Percentiles rank a stretch among this genome's conserved stretches.
phyloP scores from a whole-genome alignment of 306 rosid species.

The Prunus salicina region DNA sequence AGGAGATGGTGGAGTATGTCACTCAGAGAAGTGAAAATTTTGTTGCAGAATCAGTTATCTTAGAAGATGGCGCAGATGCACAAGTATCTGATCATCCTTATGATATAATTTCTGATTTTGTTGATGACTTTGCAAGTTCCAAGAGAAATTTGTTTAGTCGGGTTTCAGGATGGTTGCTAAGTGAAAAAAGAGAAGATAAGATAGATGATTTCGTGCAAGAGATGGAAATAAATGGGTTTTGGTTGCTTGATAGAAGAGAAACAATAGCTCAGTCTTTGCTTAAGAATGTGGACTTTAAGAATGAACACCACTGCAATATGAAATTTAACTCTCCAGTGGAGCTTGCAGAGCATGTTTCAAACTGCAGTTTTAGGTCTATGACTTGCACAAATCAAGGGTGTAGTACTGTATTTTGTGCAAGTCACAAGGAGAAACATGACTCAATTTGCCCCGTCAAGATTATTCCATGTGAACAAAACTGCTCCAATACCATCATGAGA shows the following conservation, averaged over 20 bases:
- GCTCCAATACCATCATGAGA: constrained; percentile 59
- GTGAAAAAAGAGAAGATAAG: constrained; percentile 81
- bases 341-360: constrained; percentile 42
- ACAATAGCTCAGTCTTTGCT: constrained; percentile 42
- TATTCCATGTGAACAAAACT: constrained; percentile 75
- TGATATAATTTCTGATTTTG: constrained; percentile 65
- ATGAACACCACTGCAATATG: constrained; percentile 52
- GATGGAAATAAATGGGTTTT: constrained; percentile 66
- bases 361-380: constrained; percentile 55
- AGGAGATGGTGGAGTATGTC: constrained; percentile 70
- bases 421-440: constrained; percentile 59
- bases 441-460: constrained; percentile 75
- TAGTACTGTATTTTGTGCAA: constrained; percentile 49
- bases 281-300: constrained; percentile 72
- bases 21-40: constrained; percentile 66
- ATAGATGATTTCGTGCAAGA: constrained; percentile 87
- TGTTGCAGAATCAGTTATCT: constrained; percentile 62
- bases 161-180: constrained; percentile 73
- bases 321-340: constrained; percentile 44
- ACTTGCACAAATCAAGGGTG: constrained; percentile 66
- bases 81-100: constrained; percentile 62
- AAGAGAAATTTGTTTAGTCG: constrained; percentile 70
- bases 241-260: constrained; percentile 68
- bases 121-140: constrained; percentile 62
- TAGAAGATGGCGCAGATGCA: constrained; percentile 50